Evolutionary conservation across 306 rosid species (phyloP).

Genomic region (Cicer judaicum): DNA sequence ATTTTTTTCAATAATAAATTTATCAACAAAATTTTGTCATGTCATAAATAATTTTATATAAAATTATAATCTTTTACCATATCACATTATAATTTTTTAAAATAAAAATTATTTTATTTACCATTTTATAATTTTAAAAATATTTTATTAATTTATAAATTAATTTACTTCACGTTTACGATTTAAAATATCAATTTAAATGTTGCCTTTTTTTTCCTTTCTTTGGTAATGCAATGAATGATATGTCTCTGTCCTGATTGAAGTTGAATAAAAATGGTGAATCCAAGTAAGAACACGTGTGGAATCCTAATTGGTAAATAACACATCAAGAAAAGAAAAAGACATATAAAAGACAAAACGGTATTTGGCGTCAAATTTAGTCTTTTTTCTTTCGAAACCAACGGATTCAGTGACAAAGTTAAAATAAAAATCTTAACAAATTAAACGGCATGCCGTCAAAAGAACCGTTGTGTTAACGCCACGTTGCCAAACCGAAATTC

Average conservation of each 20-base stretch:
- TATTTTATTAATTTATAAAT: too few relatives aligned
- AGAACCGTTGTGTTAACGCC: conserved; percentile 19
- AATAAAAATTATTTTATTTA: too few relatives aligned
- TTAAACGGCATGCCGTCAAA: conserved; percentile 28
- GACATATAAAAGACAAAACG: background rate
- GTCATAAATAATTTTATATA: too few relatives aligned
- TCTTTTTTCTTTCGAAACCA: conserved; percentile 1
- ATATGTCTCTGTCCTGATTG: background rate
- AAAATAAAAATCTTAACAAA: background rate
- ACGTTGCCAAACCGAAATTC: conserved; percentile 24
- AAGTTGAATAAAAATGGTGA: background rate
- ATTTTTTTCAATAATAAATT: too few relatives aligned
- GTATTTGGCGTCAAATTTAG: background rate
- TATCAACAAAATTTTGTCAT: too few relatives aligned
- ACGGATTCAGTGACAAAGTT: conserved; percentile 6
- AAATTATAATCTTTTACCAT: too few relatives aligned
- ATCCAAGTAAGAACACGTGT: background rate
- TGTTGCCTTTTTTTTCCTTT: too few relatives aligned
- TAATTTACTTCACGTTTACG: too few relatives aligned
- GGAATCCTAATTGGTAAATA: background rate
- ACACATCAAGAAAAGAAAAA: conserved; percentile 11
- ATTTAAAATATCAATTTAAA: too few relatives aligned
- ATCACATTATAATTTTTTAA: too few relatives aligned
- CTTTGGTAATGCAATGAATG: background rate
- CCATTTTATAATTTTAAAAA: too few relatives aligned